Conservation (phyloP, 371 early-diverging fungal genomes). For the Rhizopus stolonifer region DNA sequence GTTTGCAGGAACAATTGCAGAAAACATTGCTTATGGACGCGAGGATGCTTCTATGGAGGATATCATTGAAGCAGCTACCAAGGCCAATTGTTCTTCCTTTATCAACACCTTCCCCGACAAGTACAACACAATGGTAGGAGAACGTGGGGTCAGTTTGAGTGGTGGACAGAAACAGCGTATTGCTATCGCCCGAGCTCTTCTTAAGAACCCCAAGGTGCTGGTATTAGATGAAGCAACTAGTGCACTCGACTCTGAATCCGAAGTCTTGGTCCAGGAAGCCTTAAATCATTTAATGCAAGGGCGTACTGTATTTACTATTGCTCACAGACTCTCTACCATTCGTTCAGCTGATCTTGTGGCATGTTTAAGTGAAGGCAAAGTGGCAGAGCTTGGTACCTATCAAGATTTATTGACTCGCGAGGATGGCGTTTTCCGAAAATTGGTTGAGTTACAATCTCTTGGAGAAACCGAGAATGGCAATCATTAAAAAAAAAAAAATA, state of each 20-base stretch:
- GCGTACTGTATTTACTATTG: conserved; percentile 68
- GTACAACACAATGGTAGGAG: conserved; percentile 71
- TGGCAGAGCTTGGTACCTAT: conserved; percentile 63
- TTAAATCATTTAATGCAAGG: conserved; percentile 57
- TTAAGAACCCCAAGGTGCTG: conserved; percentile 71
- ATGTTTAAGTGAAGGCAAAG: conserved; percentile 59
- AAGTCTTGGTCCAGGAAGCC: conserved; percentile 62
- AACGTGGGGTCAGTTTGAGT: conserved; percentile 68
- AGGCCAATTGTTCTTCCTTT: conserved; percentile 68
- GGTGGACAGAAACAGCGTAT: conserved; percentile 86
- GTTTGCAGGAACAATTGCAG: conserved; percentile 78
- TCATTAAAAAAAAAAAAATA: background rate
- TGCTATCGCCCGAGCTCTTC: conserved; percentile 74
- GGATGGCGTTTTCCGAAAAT: conserved; percentile 53
- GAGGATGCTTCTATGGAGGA: conserved; percentile 58
- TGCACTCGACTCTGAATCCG: conserved; percentile 72
- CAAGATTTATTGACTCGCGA: conserved; percentile 50
- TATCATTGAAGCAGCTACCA: conserved; percentile 56
- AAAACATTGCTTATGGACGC: conserved; percentile 75
- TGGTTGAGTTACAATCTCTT: conserved; percentile 47
- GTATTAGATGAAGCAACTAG: conserved; percentile 91
- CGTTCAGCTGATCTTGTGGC: conserved; percentile 66
- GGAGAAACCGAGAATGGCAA: conserved; percentile 9
- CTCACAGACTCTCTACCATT: conserved; percentile 72
- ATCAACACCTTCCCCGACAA: conserved; percentile 63